These are phyloP conservation scores for Diplogelasinospora grovesii DNA, from an alignment of 495 filamentous ascomycete genomes.

Conservation along the genomic window DNA sequence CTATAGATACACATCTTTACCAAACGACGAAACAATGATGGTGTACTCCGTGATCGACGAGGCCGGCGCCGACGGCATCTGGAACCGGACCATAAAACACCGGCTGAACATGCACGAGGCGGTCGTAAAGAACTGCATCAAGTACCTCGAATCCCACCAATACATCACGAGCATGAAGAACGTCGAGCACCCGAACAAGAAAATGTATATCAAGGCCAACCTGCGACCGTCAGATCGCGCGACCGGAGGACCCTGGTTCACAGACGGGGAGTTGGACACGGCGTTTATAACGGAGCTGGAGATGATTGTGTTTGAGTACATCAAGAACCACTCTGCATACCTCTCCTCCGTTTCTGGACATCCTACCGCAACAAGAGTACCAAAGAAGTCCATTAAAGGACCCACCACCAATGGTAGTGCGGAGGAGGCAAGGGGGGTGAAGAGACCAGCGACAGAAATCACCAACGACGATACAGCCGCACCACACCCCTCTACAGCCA, in stretches of 20 bases:
- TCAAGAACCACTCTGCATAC: slow-evolving; percentile 65
- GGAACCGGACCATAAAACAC: slow-evolving; percentile 71
- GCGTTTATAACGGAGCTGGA: slow-evolving; percentile 72
- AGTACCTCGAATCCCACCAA: slow-evolving; percentile 60
- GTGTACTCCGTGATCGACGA: slow-evolving; percentile 84
- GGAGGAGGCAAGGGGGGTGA: slow-evolving; percentile 30
- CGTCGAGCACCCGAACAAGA: slow-evolving; percentile 58
- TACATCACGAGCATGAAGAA: slow-evolving; percentile 54
- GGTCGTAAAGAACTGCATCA: slow-evolving; percentile 66
- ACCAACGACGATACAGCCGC: slow-evolving; percentile 28
- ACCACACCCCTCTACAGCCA: slow-evolving; percentile 4
- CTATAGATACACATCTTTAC: slow-evolving; percentile 58
- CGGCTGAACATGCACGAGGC: slow-evolving; percentile 73
- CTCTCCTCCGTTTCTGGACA: slow-evolving; percentile 19
- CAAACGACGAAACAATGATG: slow-evolving; percentile 60
- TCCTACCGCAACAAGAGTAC: slow-evolving; percentile 15
- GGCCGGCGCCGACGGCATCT: slow-evolving; percentile 73
- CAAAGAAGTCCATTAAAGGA: slow-evolving; percentile 38
- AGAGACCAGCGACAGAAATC: slow-evolving; percentile 39
- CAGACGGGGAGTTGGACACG: slow-evolving; percentile 68
- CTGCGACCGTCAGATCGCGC: slow-evolving; percentile 77
- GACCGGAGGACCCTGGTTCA: slow-evolving; percentile 91
- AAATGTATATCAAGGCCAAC: slow-evolving; percentile 77
- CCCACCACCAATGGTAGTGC: slow-evolving; percentile 8
- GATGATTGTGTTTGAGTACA: slow-evolving; percentile 60